Evolutionary conservation across 805 yeast genomes (phyloP), one percentile per base, ranked within the genome.

Genomic region (Lipomyces kockii): DNA sequence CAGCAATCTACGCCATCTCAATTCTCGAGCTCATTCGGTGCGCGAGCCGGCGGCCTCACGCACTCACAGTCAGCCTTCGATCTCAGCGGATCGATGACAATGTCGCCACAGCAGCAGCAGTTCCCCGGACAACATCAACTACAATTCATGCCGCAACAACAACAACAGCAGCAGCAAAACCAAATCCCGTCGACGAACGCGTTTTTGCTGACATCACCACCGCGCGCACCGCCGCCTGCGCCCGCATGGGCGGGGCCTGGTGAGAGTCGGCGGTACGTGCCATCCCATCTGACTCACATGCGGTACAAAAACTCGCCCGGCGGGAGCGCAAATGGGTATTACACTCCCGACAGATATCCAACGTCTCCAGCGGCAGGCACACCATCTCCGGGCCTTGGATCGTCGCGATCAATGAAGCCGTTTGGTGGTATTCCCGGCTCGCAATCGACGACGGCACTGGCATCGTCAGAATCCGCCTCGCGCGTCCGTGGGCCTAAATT

Each of bases 81-180:
- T 52, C 56, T 68, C 2, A 61, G 70, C 29, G 49, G 63, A 11
- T 17, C 66, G 54, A 71, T 67, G 37, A 65, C 70, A 12, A 59
- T 68, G 29, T 70, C 71, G 60, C 62, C 61, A 20, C 77, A 68
- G 46, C 76, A 66, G 62, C 72, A 63, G 20, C 75, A 68, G 56
- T 11, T 59, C 12, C 63, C 25, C 17, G 29, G 22, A 14, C 72
- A 71, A n/a, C 27, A 25, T 25, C 73, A 66, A 29, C 32, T 5
- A 29, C 32, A 29, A 35, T 73, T 65, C 14, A 71, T 63, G 51
- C 69, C 52, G 25, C 70, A 59, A 62, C 71, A 58, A 9, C 65
- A 55, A 25, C 27, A 71, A 17, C 74, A 66, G 43, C 73, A 68
- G 32, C 67, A 66, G 72, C 71, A 73, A 62, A 64, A 43, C 29